Conservation (phyloP, 2,329 filamentous ascomycete genomes). For the Monilinia polystroma region DNA sequence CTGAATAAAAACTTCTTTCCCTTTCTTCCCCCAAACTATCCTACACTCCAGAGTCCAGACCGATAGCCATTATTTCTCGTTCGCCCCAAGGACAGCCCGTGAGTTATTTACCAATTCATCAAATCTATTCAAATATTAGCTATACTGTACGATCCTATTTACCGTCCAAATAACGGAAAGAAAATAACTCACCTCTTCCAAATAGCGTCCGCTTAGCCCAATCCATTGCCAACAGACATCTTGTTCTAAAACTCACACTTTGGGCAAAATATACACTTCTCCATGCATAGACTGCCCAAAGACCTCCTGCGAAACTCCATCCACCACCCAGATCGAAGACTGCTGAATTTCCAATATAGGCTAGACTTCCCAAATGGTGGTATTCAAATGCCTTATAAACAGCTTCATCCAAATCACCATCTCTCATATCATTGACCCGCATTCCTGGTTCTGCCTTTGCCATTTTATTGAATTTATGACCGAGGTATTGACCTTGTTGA, state of each 20-base stretch:
- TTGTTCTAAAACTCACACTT: slow-evolving; percentile 88
- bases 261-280: slow-evolving; percentile 95
- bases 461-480: slow-evolving; percentile 90
- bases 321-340: slow-evolving; percentile 86
- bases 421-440: slow-evolving; percentile 73
- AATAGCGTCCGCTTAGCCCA: slow-evolving; percentile 97
- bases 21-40: background rate
- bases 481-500: slow-evolving; percentile 92
- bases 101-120: slow-evolving; percentile 2
- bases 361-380: slow-evolving; percentile 83
- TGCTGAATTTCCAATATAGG: slow-evolving; percentile 94
- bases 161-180: background rate
- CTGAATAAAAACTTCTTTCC: background rate
- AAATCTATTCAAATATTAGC: background rate
- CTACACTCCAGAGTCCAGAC: background rate
- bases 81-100: background rate
- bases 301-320: slow-evolving; percentile 73
- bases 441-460: slow-evolving; percentile 75
- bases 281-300: slow-evolving; percentile 96
- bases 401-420: slow-evolving; percentile 88
- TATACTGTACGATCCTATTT: background rate
- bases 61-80: background rate
- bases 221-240: slow-evolving; percentile 91
- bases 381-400: slow-evolving; percentile 96
- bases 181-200: slow-evolving; percentile 68